These are phyloP conservation scores for Fusarium staphyleae DNA, from an alignment of 2,329 filamentous ascomycete species.

Conservation along the genomic window DNA sequence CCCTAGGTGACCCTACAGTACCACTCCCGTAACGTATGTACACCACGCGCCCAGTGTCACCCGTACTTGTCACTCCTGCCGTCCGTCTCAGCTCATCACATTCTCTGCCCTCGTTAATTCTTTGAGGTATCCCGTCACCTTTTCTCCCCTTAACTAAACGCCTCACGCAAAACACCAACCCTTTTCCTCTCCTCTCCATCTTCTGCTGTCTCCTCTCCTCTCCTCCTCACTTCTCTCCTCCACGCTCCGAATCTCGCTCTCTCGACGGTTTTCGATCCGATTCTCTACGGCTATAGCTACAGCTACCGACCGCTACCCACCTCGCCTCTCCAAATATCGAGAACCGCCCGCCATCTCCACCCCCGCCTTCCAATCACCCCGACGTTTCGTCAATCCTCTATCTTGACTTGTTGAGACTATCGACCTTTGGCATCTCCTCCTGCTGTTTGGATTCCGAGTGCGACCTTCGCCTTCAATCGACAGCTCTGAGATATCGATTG, in stretches of 20 bases:
- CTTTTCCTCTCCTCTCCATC: no score
- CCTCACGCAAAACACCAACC: constrained; percentile 9
- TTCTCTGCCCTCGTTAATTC: neutral
- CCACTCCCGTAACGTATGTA: no score
- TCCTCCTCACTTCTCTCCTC: neutral
- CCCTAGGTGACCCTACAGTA: no score
- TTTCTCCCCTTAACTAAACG: no score
- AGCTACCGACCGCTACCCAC: neutral
- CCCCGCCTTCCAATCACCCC: constrained; percentile 27
- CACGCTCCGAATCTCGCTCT: neutral
- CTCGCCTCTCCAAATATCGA: constrained; percentile 18
- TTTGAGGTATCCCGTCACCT: no score
- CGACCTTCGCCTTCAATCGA: constrained; percentile 19
- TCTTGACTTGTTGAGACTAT: constrained; percentile 17
- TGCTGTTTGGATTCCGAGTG: neutral
- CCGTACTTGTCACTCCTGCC: constrained; percentile 19
- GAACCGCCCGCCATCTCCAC: constrained; percentile 19
- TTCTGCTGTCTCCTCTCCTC: constrained; percentile 1
- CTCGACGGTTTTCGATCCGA: neutral
- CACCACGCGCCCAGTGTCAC: constrained; percentile 33
- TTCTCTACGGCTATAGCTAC: constrained; percentile 10
- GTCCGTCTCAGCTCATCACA: constrained; percentile 17
- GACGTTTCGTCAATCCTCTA: constrained; percentile 10
- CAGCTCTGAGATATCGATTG: neutral
- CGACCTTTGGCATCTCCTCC: constrained; percentile 1